Evolutionary conservation across 2,329 filamentous ascomycete species (phyloP), one percentile per base, ranked within the genome.

Genomic region (Trichothecium sympodiale): DNA sequence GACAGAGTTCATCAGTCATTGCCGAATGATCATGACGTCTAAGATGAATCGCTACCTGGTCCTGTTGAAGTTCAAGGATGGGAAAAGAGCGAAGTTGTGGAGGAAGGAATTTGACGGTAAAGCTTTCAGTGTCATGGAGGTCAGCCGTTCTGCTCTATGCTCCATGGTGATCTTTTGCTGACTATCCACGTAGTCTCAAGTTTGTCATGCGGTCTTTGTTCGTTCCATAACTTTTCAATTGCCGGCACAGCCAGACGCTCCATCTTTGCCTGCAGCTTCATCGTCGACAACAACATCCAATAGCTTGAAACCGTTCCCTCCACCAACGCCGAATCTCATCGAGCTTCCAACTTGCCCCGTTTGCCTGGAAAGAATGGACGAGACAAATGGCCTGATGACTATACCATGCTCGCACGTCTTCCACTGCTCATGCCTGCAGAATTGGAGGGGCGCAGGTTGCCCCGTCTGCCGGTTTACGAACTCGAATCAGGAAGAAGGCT

Each of bases 341-440:
- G 91, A 98, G 60, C 65, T 98, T 10, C 91, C 91, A 2, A 96
- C 91, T 2, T 98, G 91, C 45, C 88, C 91, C 0, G 91, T 98
- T 8, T 98, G 91, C 46, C 71, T 98, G 5, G 91, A 98, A 56
- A 80, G 89, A 33, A 98, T 98, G 91, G 91, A 98, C 51, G 89
- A 96, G 55, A 95, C 88, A 1, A 93, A 87, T 0, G 91, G 91
- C 0, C 67, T 98, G 3, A 75, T 98, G 53, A 98, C 91, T 1
- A 96, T 96, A 29, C 80, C 93, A 20, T 98, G 91, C 54, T 89
- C 96, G 51, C 91, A 98, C 50, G 86, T 96, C 35, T 98, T 98
- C 53, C 91, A 98, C 56, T 96, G 91, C 53, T 88, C 81, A 2
- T 98, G 91, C 58, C 68, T 98, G 1, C 84, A 94, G 51, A 96